Percentiles rank a stretch among this genome's conserved stretches.
phyloP scores from a whole-genome alignment of 345 rosid genomes.

The Murraya paniculata region DNA sequence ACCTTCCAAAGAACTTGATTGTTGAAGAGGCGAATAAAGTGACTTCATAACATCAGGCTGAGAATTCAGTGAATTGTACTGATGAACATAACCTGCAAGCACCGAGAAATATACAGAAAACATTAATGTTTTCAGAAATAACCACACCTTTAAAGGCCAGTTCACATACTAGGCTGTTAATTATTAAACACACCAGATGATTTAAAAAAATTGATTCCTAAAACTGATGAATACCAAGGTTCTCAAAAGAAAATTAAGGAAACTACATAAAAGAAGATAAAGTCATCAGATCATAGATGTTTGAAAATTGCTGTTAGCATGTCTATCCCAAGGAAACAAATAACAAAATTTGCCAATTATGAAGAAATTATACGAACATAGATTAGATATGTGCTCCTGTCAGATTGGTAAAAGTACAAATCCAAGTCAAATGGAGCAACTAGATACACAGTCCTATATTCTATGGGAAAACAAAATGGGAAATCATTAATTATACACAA shows the following conservation, averaged over 20 bases:
- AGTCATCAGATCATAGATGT: no score
- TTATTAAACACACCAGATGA: no score
- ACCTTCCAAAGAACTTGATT: constrained; percentile 86
- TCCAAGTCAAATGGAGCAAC: not conserved
- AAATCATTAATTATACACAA: not conserved
- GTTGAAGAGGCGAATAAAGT: constrained; percentile 93
- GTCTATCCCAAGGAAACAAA: no score
- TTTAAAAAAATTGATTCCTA: no score
- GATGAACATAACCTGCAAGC: constrained; percentile 73
- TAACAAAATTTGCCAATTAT: no score
- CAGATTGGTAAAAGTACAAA: not conserved
- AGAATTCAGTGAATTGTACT: constrained; percentile 79
- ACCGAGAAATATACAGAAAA: constrained; percentile 23
- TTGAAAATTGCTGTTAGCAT: no score
- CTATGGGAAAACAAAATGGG: not conserved
- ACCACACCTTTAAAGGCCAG: not conserved
- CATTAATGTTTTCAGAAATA: not conserved
- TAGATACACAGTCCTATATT: not conserved
- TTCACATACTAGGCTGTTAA: not conserved
- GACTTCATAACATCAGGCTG: constrained; percentile 94
- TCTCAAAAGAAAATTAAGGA: no score
- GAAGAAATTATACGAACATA: no score
- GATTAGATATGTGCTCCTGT: no score
- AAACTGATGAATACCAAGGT: no score
- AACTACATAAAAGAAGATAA: no score